Evolutionary conservation across 2,329 filamentous ascomycete species (phyloP).

Genomic region (Colletotrichum sp.): DNA sequence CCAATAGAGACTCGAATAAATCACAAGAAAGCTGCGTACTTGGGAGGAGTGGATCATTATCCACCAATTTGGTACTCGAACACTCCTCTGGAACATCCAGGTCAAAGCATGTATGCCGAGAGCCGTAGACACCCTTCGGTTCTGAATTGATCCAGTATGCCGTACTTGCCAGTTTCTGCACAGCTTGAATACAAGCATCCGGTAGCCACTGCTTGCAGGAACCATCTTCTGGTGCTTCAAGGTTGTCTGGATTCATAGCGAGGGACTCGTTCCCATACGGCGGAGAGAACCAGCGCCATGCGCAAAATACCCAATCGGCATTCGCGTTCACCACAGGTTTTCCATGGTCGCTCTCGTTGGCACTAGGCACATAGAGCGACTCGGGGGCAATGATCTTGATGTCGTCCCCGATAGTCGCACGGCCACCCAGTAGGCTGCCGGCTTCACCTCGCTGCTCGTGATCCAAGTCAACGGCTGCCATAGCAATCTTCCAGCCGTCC

Average conservation of each 20-base stretch:
- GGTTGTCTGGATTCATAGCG: not conserved
- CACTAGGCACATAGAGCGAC: not conserved
- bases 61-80: not conserved
- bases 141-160: not conserved
- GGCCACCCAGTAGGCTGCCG: not conserved
- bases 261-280: not conserved
- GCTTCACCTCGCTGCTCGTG: not conserved
- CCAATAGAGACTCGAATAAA: not conserved
- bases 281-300: not conserved
- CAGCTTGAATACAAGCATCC: not conserved
- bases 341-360: not conserved
- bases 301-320: not conserved
- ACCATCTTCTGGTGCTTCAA: not conserved
- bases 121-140: not conserved
- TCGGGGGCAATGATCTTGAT: not conserved
- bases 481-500: not conserved
- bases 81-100: not conserved
- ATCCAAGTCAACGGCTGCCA: not conserved
- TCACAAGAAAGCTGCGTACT: not conserved
- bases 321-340: not conserved
- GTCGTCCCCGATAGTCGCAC: not conserved
- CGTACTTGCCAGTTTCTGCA: not conserved
- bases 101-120: not conserved
- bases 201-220: not conserved
- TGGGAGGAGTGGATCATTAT: not conserved